Conservation (phyloP, 2,329 filamentous ascomycete genomes). For the Xylariaceae sp. region DNA sequence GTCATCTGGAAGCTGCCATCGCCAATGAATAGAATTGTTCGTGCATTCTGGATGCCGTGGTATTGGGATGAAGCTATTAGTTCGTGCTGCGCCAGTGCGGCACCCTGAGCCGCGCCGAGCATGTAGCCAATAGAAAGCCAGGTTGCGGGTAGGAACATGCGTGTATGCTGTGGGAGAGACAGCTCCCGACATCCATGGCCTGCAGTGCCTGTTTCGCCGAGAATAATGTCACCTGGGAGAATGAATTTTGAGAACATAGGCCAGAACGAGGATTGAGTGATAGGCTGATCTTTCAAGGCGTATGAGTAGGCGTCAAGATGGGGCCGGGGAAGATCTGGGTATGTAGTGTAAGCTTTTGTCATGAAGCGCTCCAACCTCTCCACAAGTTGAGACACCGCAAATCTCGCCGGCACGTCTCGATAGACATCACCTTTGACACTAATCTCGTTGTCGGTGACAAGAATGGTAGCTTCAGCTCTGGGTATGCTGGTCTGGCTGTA, state of each 20-base stretch:
- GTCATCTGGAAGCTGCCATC: slow-evolving; percentile 72
- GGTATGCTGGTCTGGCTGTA: slow-evolving; percentile 47
- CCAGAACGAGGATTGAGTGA: slow-evolving; percentile 58
- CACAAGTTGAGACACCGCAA: slow-evolving; percentile 32
- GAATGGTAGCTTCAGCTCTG: slow-evolving; percentile 40
- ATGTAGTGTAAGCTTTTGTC: slow-evolving; percentile 33
- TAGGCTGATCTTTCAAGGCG: slow-evolving; percentile 38
- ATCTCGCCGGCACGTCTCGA: slow-evolving; percentile 37
- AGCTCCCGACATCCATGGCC: slow-evolving; percentile 59
- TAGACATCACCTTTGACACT: slow-evolving; percentile 40
- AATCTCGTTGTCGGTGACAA: slow-evolving; percentile 43
- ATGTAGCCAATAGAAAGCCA: slow-evolving; percentile 68
- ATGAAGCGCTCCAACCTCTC: slow-evolving; percentile 32
- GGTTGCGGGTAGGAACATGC: slow-evolving; percentile 56
- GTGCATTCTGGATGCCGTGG: slow-evolving; percentile 40
- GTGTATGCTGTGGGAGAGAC: slow-evolving; percentile 54
- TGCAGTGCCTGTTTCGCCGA: slow-evolving; percentile 64
- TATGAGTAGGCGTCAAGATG: slow-evolving; percentile 26
- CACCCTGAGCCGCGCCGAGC: slow-evolving; percentile 61
- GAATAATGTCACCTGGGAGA: slow-evolving; percentile 58
- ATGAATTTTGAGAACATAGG: slow-evolving; percentile 53
- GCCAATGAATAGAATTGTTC: slow-evolving; percentile 64
- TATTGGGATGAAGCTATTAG: slow-evolving; percentile 41
- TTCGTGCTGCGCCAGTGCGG: slow-evolving; percentile 60
- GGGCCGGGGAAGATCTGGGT: slow-evolving; percentile 39